Conservation (phyloP, 352 stramenopile species). For the Phytophthora kernoviae region DNA sequence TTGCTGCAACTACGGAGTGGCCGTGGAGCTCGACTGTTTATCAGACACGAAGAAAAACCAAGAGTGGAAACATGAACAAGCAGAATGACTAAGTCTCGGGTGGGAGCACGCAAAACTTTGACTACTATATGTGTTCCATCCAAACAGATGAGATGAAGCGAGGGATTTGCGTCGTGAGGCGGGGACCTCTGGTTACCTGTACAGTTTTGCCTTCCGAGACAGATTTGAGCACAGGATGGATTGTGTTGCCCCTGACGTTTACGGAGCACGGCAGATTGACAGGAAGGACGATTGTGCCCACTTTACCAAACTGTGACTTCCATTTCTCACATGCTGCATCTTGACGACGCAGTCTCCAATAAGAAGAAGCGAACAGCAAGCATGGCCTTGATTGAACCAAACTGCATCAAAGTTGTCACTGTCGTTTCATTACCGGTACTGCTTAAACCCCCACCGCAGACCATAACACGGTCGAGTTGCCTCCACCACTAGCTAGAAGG, state of each 20-base stretch:
- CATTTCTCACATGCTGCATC: no score
- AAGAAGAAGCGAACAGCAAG: no score
- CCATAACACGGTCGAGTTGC: conserved; percentile 82
- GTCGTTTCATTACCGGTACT: conserved; percentile 5
- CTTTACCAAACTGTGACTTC: no score
- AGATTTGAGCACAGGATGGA: not conserved
- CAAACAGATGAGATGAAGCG: conserved; percentile 23
- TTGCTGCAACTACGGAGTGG: not conserved
- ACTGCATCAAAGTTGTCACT: not conserved
- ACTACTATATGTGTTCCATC: conserved; percentile 14
- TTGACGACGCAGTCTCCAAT: no score
- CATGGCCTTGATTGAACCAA: not conserved
- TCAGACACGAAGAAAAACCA: not conserved
- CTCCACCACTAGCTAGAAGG: conserved; percentile 67
- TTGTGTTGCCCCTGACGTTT: no score
- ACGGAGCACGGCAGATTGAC: no score
- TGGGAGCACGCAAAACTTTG: not conserved
- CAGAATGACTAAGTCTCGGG: not conserved
- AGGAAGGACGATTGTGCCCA: no score
- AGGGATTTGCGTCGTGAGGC: no score
- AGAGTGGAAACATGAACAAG: conserved; percentile 4
- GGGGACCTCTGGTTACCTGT: not conserved
- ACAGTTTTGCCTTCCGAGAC: not conserved
- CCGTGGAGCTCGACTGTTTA: not conserved
- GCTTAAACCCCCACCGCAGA: conserved; percentile 41